Evolutionary conservation across 306 rosid species (phyloP), one percentile per base, ranked within the genome.

Genomic region (Glycine tomentella): DNA sequence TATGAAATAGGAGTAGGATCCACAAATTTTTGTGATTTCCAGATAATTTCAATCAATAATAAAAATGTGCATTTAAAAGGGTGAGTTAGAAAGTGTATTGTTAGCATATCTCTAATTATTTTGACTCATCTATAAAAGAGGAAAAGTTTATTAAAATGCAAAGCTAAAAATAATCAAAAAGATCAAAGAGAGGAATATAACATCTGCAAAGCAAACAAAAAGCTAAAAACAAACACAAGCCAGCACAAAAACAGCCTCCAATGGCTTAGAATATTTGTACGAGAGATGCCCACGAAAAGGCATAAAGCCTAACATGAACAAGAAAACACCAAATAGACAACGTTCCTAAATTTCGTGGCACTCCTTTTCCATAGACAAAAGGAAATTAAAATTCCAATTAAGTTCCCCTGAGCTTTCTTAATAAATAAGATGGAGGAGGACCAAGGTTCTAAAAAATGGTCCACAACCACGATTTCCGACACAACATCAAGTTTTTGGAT

Each of bases 161-260:
- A 72, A 50, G 69, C 44, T 9, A 72, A 53, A 76, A 38, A 70
- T 14, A 72, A 77, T 17, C 13, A 77, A 2, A 62, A 52, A 63
- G 40, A 65, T 9, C 20, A 45, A 51, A 12, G 16, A 63, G 70
- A 51, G 14, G 83, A 83, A 83, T 83, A 78, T 72, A 78, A 65
- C 76, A 16, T 53, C n/a, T 52, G 65, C 38, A 76, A 71, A 71
- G 53, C 73, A 76, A 20, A 46, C 46, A 80, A 36, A 49, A 74
- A 15, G 3, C 67, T 50, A 40, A 50, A 46, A 66, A 16, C 20
- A 45, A 20, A 20, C 20, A 20, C 20, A 20, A 20, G 20, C 20
- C 20, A 20, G 20, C 20, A 20, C 20, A 20, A 31, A 13, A 46
- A 8, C 14, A 44, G 78, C 17, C 77, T 56, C 61, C 55, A 50